A percentile compares a stretch with the other conserved stretches of the same genome.
Evolutionary conservation across 169 alveolate genomes (phyloP).

Genomic region (Cryptosporidium bovis): DNA sequence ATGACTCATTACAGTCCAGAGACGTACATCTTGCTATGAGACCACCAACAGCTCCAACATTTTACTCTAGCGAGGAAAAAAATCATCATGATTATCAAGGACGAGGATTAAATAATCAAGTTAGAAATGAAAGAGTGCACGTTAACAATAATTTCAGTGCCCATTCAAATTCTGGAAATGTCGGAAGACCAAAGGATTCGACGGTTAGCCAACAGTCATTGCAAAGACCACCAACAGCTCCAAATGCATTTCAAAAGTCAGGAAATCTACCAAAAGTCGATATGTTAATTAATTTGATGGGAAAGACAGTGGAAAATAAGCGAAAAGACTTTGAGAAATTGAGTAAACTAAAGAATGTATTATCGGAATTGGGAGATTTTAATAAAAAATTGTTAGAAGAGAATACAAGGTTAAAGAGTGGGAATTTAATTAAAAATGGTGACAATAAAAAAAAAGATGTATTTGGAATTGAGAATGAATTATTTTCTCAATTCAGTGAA

Average conservation of each 20-base stretch:
- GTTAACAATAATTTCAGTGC: too few species aligned
- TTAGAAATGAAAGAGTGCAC: background rate
- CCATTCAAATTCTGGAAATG: too few species aligned
- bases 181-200: too few species aligned
- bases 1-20: too few species aligned
- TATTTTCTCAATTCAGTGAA: background rate
- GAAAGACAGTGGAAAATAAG: slow-evolving; percentile 55
- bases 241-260: slow-evolving; percentile 20
- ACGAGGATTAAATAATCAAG: background rate
- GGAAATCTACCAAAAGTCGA: slow-evolving; percentile 56
- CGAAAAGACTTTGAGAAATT: slow-evolving; percentile 53
- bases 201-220: too few species aligned
- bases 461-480: background rate
- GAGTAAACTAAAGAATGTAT: slow-evolving; percentile 32
- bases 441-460: background rate
- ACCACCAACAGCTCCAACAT: slow-evolving; percentile 74
- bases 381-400: slow-evolving; percentile 62
- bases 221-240: slow-evolving; percentile 72
- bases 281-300: slow-evolving; percentile 65
- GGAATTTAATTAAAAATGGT: background rate
- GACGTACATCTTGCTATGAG: background rate
- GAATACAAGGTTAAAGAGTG: slow-evolving; percentile 62
- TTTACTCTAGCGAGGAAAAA: slow-evolving; percentile 6
- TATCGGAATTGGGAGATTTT: slow-evolving; percentile 67
- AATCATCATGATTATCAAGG: background rate